These are phyloP conservation scores for Elaphomyces granulatus DNA, from an alignment of 495 filamentous ascomycete species.

Conservation along the genomic window DNA sequence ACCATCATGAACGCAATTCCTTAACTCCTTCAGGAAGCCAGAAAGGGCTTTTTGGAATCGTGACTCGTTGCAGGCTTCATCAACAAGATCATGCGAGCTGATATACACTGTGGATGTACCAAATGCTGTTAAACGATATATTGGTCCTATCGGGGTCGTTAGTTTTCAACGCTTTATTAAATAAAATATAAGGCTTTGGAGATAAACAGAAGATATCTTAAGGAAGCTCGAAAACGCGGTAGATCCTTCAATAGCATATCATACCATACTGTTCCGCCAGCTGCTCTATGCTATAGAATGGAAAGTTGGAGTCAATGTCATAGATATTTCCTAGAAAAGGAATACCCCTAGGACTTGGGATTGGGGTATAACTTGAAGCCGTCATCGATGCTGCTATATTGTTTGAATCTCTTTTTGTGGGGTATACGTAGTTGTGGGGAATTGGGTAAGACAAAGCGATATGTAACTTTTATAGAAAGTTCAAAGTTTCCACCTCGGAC, in stretches of 20 bases:
- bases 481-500: too few relatives aligned
- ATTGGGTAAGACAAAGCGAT: too few relatives aligned
- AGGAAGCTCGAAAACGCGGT: conserved; percentile 1
- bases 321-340: conserved; percentile 53
- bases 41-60: conserved; percentile 45
- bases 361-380: conserved; percentile 25
- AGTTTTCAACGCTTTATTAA: conserved; percentile 9
- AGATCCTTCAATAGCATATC: conserved; percentile 1
- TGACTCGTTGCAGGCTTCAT: conserved; percentile 56
- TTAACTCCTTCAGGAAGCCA: conserved; percentile 35
- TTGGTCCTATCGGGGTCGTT: conserved; percentile 33
- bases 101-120: conserved; percentile 23
- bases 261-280: conserved; percentile 50
- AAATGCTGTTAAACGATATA: conserved; percentile 31
- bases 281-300: conserved; percentile 35
- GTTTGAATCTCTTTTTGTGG: too few relatives aligned
- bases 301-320: conserved; percentile 40
- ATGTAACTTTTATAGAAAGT: too few relatives aligned
- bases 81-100: conserved; percentile 37
- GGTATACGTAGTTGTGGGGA: too few relatives aligned
- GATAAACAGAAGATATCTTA: conserved; percentile 12
- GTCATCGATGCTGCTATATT: too few relatives aligned
- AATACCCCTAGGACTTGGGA: conserved; percentile 48
- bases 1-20: conserved; percentile 47
- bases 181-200: conserved; percentile 9